Evolutionary conservation across 2,329 filamentous ascomycete genomes (phyloP).

Genomic region (Monosporascus sp.): DNA sequence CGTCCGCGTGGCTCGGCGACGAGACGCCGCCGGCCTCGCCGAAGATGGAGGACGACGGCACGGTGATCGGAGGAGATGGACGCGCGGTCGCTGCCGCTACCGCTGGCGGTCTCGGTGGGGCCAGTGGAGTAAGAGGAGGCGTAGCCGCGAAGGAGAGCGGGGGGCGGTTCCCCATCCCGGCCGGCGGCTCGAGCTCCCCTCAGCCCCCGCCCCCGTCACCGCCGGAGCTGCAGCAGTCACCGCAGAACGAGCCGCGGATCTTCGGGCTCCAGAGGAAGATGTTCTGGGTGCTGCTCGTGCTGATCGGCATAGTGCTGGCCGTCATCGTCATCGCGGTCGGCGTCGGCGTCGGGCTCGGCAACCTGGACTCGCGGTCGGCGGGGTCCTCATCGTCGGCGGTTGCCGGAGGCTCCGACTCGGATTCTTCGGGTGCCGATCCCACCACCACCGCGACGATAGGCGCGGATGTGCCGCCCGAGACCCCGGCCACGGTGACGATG

Average conservation of each 20-base stretch:
- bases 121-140: background rate
- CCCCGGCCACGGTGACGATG: too few species aligned
- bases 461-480: background rate
- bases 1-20: slow-evolving; percentile 26
- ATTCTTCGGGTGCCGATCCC: slow-evolving; percentile 4
- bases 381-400: too few species aligned
- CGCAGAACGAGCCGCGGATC: slow-evolving; percentile 13
- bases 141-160: background rate
- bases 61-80: background rate
- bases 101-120: background rate
- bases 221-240: background rate
- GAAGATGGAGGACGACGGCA: background rate
- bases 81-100: background rate
- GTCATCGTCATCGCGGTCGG: slow-evolving; percentile 28
- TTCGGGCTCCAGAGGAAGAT: slow-evolving; percentile 25
- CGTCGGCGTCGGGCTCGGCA: slow-evolving; percentile 32
- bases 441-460: slow-evolving; percentile 5
- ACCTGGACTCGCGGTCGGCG: background rate
- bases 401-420: background rate
- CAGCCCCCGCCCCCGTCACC: too few species aligned
- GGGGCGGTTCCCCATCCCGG: slow-evolving; percentile 4
- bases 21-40: slow-evolving; percentile 22
- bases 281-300: slow-evolving; percentile 30
- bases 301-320: slow-evolving; percentile 22
- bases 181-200: slow-evolving; percentile 1